Evolutionary conservation across 176 grass and related monocot species (phyloP).

Genomic region (Cenchrus fungigraminus): DNA sequence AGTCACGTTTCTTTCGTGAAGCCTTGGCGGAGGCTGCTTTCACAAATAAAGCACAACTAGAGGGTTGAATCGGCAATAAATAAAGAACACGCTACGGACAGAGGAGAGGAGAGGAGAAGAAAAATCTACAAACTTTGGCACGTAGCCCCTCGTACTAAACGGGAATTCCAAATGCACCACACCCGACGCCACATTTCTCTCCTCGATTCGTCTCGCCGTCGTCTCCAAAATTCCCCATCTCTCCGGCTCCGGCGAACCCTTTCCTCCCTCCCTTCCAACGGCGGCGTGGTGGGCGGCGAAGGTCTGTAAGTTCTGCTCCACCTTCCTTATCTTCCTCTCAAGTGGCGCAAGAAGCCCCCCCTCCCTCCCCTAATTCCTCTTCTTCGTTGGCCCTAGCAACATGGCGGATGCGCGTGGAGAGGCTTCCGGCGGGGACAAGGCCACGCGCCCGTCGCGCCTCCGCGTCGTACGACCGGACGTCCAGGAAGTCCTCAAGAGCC

Average conservation of each 20-base stretch:
- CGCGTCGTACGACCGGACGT: slow-evolving; percentile 48
- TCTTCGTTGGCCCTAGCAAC: background rate
- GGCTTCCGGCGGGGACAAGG: background rate
- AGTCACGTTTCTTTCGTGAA: background rate
- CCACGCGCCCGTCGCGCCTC: slow-evolving; percentile 42
- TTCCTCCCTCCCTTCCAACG: background rate
- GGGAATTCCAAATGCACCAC: background rate
- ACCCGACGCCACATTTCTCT: background rate
- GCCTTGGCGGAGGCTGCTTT: background rate
- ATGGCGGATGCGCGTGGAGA: slow-evolving; percentile 31
- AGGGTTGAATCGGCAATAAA: background rate
- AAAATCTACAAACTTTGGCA: background rate
- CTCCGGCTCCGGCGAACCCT: slow-evolving; percentile 28
- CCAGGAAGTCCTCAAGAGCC: slow-evolving; percentile 43
- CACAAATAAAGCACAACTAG: background rate
- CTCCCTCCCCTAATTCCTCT: background rate
- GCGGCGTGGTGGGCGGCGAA: slow-evolving; percentile 9
- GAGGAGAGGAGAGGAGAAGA: no score
- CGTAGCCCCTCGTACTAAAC: background rate
- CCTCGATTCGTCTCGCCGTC: background rate
- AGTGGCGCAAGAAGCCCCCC: background rate
- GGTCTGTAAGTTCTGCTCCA: background rate
- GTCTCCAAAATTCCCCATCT: slow-evolving; percentile 36
- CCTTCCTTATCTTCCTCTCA: background rate
- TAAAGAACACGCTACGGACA: no score